Evolutionary conservation across 2,329 filamentous ascomycete genomes (phyloP).

Genomic region (Gaeumannomyces tritici): DNA sequence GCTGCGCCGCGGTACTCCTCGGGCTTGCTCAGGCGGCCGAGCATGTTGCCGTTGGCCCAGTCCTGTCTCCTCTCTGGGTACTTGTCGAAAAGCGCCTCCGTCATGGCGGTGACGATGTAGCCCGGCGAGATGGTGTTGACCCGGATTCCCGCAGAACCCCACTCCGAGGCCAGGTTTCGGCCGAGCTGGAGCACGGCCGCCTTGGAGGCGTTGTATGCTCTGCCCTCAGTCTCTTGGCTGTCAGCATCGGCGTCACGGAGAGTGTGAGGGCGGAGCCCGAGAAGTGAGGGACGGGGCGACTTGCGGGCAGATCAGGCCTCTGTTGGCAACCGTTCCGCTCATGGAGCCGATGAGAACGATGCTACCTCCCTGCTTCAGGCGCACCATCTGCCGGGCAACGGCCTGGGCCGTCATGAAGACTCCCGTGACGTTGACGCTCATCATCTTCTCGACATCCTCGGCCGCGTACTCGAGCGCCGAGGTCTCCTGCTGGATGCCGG

Average conservation of each 20-base stretch:
- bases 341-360: constrained; percentile 62
- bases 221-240: constrained; percentile 17
- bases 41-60: constrained; percentile 83
- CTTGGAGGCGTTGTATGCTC: constrained; percentile 68
- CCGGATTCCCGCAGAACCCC: constrained; percentile 63
- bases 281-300: constrained; percentile 15
- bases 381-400: constrained; percentile 67
- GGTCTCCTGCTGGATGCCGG: constrained; percentile 73
- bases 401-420: constrained; percentile 80
- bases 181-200: constrained; percentile 63
- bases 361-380: constrained; percentile 44
- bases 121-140: constrained; percentile 76
- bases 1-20: constrained; percentile 64
- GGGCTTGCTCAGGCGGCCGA: constrained; percentile 57
- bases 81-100: constrained; percentile 65
- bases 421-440: constrained; percentile 81
- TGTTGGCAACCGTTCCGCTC: constrained; percentile 58
- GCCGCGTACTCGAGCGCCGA: constrained; percentile 72
- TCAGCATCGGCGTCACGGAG: neutral
- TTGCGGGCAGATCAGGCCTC: constrained; percentile 49
- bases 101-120: constrained; percentile 78
- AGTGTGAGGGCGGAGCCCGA: neutral
- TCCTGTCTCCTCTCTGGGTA: constrained; percentile 57
- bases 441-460: constrained; percentile 65
- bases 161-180: constrained; percentile 63